Percentiles rank a stretch among this genome's conserved stretches.
Evolutionary conservation across 345 rosid species (phyloP).

Genomic region (Pistacia vera): DNA sequence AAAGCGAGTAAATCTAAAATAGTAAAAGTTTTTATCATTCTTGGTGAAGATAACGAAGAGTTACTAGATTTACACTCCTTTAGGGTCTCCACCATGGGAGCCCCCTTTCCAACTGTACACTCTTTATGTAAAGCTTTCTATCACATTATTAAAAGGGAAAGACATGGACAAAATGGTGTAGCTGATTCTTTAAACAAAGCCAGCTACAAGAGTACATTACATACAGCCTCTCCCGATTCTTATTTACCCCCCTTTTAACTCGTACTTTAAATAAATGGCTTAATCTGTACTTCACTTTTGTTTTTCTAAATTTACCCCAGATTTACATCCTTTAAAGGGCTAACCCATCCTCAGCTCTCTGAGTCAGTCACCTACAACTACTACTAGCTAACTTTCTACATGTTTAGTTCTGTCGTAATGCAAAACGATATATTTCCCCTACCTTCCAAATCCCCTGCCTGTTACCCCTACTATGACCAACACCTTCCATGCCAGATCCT

Average conservation of each 20-base stretch:
- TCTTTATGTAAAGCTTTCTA: not conserved
- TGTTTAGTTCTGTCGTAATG: conserved; percentile 35
- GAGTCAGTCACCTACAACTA: conserved; percentile 42
- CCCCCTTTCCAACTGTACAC: conserved; percentile 12
- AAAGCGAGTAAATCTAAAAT: not conserved
- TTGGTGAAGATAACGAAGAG: not conserved
- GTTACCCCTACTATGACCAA: conserved; percentile 12
- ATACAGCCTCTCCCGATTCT: conserved; percentile 27
- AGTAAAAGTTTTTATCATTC: not conserved
- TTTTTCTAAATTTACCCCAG: conserved; percentile 43
- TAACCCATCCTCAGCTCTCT: conserved; percentile 35
- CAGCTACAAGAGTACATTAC: conserved; percentile 32
- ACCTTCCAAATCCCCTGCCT: conserved; percentile 28
- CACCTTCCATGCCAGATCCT: not conserved
- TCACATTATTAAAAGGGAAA: not conserved
- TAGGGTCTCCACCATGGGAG: not conserved
- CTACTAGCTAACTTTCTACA: conserved; percentile 40
- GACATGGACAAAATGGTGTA: conserved; percentile 29
- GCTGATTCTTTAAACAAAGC: conserved; percentile 28
- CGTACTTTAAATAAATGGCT: not conserved
- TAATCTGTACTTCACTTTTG: conserved; percentile 33
- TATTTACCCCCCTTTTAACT: conserved; percentile 21
- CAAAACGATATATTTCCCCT: conserved; percentile 42
- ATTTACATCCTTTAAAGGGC: conserved; percentile 38
- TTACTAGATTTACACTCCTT: conserved; percentile 7